Base-by-base conservation (phyloP, 257 asterid genomes). In the Misopates orontium region DNA sequence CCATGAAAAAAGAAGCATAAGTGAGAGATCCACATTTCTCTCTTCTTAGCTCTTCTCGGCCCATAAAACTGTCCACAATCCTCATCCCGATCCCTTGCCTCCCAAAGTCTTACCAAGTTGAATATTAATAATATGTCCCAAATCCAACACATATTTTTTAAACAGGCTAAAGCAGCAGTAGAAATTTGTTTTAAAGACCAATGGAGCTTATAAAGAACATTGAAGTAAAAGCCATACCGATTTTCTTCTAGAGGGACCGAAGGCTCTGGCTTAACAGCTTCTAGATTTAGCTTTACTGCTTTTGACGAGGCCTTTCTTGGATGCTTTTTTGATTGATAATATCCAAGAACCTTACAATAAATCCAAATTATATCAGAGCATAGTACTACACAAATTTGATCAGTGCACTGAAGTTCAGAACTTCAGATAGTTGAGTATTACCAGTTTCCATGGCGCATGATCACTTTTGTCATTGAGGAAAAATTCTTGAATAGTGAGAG, bases 361-460 rank as follows among this genome's bases (percentile, higher is more conserved):
- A 53, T 64, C 49, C 59, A 73, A 74, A 63, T 24, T 62, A 55
- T 32, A 66, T 71, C 75, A 76, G 70, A 50, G 32, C 45, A 71
- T 24, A 50, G 60, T 39, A 41, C 31, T 13, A 62, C n/a, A 56
- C 49, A 10, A 62, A 65, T 39, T 49, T 36, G 51, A 49, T 63
- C 48, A 45, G 42, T 49, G 51, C 14, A 73, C 48, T 73, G 59
- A 60, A 53, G 59, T 42, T 61, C 36, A 36, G 1, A 36, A 36
- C 8, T 4, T 36, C 52, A 59, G 65, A 67, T 19, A 72, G 59
- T 72, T 57, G 54, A 67, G 62, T 62, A 52, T 21, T 77, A 94
- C 99, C 99, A 78, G 87, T 82, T 86, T 94, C 99, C 99, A 94
- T n/a, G 96, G 96, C 16, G 99, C 98, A 82, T 79, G 73, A 51